Evolutionary conservation across 2,329 filamentous ascomycete genomes (phyloP), one percentile per base, ranked within the genome.

Genomic region (Fusarium oxysporum): DNA sequence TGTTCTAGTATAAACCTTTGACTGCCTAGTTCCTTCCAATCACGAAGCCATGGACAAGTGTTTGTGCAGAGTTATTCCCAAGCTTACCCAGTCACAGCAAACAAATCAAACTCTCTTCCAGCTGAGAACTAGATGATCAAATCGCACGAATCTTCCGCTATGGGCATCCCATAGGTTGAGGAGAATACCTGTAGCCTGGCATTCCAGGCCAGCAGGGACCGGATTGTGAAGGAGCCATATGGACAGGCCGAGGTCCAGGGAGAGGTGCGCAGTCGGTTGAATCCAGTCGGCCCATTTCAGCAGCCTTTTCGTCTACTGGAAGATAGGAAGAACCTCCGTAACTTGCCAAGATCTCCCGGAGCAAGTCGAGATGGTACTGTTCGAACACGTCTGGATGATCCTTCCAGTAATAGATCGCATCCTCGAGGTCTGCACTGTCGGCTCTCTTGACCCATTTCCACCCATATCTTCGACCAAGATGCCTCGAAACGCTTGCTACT

Each of bases 1-100:
- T 40, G 17, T 40, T 12, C 50, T 16, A n/a, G 13, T 7, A 28
- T 40, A 54, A 4, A 28, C 23, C n/a, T n/a, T 35, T 37, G 7
- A n/a, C 33, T 54, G 23, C 19, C 33, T 28, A n/a, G 23, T 40
- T 54, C 50, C 33, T 54, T 54, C 33, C 50, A 30, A 54, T 28
- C 50, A 54, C 14, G 25, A 40, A 17, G 14, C 14, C 19, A 28
- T 30, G 35, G 6, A 28, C 33, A 30, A 54, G 14, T 30, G 19
- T 30, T 54, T 40, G 19, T 30, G 35, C 23, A 40, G 19, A 54
- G 32, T 35, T 30, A 40, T 13, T 54, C 33, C 35, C 33, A 28
- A 40, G 8, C 14, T 30, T 38, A 30, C 10, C 35, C 50, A 40
- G 35, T 40, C 10, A 40, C 35, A 21, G 13, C 35, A 21, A 40